phyloP scores from a whole-genome alignment of 2,329 filamentous ascomycete genomes.

The Raffaelea deltoideospora region DNA sequence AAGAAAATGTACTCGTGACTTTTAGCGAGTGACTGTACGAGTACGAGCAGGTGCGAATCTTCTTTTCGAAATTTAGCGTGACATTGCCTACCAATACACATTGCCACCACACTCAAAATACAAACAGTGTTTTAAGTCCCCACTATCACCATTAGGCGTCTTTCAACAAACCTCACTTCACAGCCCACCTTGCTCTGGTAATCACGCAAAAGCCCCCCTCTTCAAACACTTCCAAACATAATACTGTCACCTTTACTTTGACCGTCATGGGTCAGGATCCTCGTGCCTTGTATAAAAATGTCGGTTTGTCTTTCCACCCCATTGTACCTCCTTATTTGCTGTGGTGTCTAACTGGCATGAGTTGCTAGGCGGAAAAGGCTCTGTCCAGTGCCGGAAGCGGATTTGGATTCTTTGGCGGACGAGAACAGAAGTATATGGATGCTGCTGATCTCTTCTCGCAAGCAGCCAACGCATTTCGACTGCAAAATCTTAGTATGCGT shows the following conservation, averaged over 20 bases:
- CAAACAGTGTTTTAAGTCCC: too few relatives aligned
- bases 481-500: slow-evolving; percentile 63
- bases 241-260: not conserved
- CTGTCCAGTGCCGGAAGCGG: slow-evolving; percentile 59
- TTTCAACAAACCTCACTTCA: not conserved
- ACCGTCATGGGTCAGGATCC: slow-evolving; percentile 43
- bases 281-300: slow-evolving; percentile 64
- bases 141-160: too few relatives aligned
- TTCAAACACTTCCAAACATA: too few relatives aligned
- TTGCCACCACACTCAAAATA: too few relatives aligned
- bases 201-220: not conserved
- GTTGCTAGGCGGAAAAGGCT: slow-evolving; percentile 67
- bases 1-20: too few relatives aligned
- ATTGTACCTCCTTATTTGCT: slow-evolving; percentile 6
- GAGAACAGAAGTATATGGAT: slow-evolving; percentile 76
- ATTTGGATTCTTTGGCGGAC: slow-evolving; percentile 80
- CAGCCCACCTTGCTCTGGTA: not conserved
- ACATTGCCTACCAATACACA: too few relatives aligned
- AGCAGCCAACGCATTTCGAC: slow-evolving; percentile 81
- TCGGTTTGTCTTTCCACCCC: slow-evolving; percentile 18
- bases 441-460: slow-evolving; percentile 78
- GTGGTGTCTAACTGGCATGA: not conserved
- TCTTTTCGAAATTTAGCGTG: too few relatives aligned
- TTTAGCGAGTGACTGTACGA: too few relatives aligned
- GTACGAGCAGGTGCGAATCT: too few relatives aligned